These are phyloP conservation scores for Leccinellum luteum DNA, from an alignment of 768 basidiomycete genomes.

Conservation along the genomic window DNA sequence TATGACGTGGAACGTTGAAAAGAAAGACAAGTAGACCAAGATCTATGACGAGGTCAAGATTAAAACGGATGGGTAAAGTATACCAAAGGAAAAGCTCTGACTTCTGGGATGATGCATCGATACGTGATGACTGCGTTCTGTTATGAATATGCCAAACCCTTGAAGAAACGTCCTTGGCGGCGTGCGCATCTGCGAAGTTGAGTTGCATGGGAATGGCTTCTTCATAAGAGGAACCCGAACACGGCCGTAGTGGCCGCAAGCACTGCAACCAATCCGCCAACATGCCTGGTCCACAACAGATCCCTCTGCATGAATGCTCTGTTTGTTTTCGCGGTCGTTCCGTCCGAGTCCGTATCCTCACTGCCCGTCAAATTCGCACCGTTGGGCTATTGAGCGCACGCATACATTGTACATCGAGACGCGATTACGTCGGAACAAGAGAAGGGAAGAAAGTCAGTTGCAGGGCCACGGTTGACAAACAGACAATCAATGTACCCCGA, in stretches of 20 bases:
- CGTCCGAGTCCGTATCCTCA: conserved; percentile 8
- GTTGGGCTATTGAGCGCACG: conserved; percentile 46
- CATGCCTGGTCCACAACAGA: background rate
- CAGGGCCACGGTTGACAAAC: background rate
- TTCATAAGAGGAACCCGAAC: background rate
- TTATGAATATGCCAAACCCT: background rate
- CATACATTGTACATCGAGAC: background rate
- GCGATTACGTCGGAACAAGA: background rate
- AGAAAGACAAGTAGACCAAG: background rate
- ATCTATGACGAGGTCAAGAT: background rate
- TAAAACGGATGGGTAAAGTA: background rate
- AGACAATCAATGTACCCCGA: conserved; percentile 46
- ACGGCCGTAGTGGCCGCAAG: background rate
- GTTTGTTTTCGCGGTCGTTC: conserved; percentile 47
- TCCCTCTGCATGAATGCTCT: conserved; percentile 4
- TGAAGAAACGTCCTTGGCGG: background rate
- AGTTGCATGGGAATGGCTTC: background rate
- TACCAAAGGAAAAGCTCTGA: background rate
- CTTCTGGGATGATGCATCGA: background rate
- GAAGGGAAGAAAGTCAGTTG: background rate
- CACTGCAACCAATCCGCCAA: background rate
- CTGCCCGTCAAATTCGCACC: conserved; percentile 64
- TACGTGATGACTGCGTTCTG: background rate
- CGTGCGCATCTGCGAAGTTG: background rate
- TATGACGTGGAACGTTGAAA: background rate